Evolutionary conservation across 208 protist species (phyloP), one percentile per base, ranked within the genome.

Genomic region (Kentomonas sorsogonicus): DNA sequence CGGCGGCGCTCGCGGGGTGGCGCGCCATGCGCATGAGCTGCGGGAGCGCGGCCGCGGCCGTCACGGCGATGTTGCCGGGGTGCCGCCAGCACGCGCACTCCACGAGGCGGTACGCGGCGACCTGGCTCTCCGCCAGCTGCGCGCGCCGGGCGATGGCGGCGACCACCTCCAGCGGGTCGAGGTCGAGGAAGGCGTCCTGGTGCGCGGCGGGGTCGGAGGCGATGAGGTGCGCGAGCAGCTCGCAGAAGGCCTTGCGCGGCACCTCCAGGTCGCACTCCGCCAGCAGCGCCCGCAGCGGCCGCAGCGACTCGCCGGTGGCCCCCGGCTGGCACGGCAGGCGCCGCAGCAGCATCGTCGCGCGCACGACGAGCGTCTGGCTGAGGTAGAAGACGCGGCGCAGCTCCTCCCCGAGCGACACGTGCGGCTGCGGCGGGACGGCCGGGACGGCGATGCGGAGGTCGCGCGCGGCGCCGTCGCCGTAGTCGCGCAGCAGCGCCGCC

Each of bases 91-190:
- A 66, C 39, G 73, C 65, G 51, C 62, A 47, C 25, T 54, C 34
- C 40, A 79, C 66, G 20, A 86, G 44, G 33, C 55, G 67, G 60
- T 74, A 80, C 18, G 74, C 70, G 1, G 77, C 63, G 5, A 83
- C 36, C 57, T 88, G 79, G 53, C 77, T 77, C 53, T 83, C 80
- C 0, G 75, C 72, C 25, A 75, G 63, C n/a, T 58, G 69, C 1
- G 71, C 36, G 30, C 60, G 57, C 5, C 62, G 51, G 22, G 65
- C 63, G 34, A 91, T 57, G 16, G 74, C 73, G 40, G 73, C 66
- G 7, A 77, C 58, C 3, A 88, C 65, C 57, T 91, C 84, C 3
- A 91, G 51, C n/a, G 83, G 74, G 58, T 91, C 84, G 36, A 88
- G 30, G 39, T 84, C 48, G 25, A 86, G 72, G 27, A 88, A 69